Conservation (phyloP, 805 yeast species). For the Metschnikowia colocasiae region DNA sequence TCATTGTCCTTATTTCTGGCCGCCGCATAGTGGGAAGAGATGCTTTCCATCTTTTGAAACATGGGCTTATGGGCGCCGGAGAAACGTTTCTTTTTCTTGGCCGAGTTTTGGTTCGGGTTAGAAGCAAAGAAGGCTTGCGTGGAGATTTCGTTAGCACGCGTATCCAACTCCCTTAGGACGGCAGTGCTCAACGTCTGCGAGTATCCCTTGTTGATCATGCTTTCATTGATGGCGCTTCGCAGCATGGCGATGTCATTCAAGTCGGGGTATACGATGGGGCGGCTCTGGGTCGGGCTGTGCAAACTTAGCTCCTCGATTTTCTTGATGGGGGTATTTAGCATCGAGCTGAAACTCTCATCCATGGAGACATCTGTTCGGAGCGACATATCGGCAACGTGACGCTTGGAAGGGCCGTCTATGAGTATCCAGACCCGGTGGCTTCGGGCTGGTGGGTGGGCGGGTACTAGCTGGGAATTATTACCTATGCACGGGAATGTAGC, state of each 20-base stretch:
- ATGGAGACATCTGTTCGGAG: constrained; percentile 5
- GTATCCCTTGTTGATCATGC: constrained; percentile 18
- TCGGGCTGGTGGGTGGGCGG: not conserved
- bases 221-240: constrained; percentile 9
- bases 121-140: constrained; percentile 6
- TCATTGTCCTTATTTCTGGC: constrained; percentile 40
- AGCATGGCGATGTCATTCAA: constrained; percentile 14
- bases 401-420: not conserved
- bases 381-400: not conserved
- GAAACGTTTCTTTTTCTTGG: constrained; percentile 23
- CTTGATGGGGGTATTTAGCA: constrained; percentile 39
- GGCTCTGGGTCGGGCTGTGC: constrained; percentile 26
- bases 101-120: not conserved
- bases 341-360: constrained; percentile 15
- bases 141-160: constrained; percentile 19
- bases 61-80: constrained; percentile 33
- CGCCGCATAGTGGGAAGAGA: constrained; percentile 46
- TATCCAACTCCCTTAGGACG: constrained; percentile 17
- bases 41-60: constrained; percentile 46
- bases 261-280: constrained; percentile 16
- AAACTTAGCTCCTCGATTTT: constrained; percentile 31
- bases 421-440: not conserved
- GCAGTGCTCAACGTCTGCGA: constrained; percentile 20
- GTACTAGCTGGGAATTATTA: not conserved
- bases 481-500: not conserved